A percentile compares a stretch with the other conserved stretches of the same genome.
Conservation (phyloP, 768 basidiomycete species). For the Leccinum rimulosum region DNA sequence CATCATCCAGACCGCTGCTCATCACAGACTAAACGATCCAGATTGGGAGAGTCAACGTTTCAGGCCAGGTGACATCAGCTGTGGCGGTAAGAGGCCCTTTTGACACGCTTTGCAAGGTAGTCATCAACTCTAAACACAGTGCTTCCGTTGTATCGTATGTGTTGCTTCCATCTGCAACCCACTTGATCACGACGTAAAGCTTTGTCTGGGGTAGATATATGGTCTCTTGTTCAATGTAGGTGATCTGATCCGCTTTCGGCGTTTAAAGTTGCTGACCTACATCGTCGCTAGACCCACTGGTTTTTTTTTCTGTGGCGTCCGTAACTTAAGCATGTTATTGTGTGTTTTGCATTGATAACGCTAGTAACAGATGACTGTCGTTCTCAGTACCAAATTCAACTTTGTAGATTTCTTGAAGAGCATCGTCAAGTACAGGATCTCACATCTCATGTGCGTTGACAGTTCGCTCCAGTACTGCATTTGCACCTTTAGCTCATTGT, state of each 20-base stretch:
- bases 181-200: not conserved
- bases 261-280: slow-evolving; percentile 8
- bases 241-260: not conserved
- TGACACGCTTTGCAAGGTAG: not conserved
- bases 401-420: slow-evolving; percentile 44
- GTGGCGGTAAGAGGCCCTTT: slow-evolving; percentile 45
- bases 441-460: slow-evolving; percentile 40
- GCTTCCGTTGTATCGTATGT: slow-evolving; percentile 61
- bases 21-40: slow-evolving; percentile 47
- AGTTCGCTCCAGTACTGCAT: not conserved
- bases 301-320: slow-evolving; percentile 52
- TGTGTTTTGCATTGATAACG: slow-evolving; percentile 4
- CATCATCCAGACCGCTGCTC: slow-evolving; percentile 56
- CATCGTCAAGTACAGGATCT: slow-evolving; percentile 44
- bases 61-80: slow-evolving; percentile 57
- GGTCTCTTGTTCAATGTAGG: slow-evolving; percentile 59
- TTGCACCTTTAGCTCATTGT: not conserved
- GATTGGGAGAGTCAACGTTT: slow-evolving; percentile 49
- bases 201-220: slow-evolving; percentile 48
- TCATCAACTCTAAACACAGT: slow-evolving; percentile 33
- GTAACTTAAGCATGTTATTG: slow-evolving; percentile 19
- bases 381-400: slow-evolving; percentile 45
- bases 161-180: not conserved
- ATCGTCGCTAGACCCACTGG: slow-evolving; percentile 51
- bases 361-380: slow-evolving; percentile 44